phyloP scores from a whole-genome alignment of 495 filamentous ascomycete species.

The Terfezia boudieri region DNA sequence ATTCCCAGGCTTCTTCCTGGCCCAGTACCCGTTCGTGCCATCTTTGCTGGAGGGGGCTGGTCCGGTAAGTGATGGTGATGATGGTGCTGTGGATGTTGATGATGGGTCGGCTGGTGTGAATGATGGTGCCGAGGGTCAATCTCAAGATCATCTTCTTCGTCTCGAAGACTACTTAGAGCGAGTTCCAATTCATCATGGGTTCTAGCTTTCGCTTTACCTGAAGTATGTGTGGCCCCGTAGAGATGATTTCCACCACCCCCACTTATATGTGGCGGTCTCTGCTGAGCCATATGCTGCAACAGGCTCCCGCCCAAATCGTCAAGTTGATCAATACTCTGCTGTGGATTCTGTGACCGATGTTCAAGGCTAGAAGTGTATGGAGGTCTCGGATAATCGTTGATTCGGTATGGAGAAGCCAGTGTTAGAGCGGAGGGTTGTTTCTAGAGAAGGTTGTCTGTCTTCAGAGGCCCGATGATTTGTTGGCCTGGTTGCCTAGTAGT shows the following conservation, averaged over 20 bases:
- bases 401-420: conserved; percentile 19
- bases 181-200: conserved; percentile 20
- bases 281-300: conserved; percentile 19
- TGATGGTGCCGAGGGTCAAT: conserved; percentile 15
- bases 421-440: conserved; percentile 1
- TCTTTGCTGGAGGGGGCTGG: conserved; percentile 35
- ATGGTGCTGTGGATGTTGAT: conserved; percentile 28
- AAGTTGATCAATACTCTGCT: conserved; percentile 16
- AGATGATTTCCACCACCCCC: conserved; percentile 18
- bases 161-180: conserved; percentile 15
- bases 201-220: conserved; percentile 17
- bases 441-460: neutral
- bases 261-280: conserved; percentile 17
- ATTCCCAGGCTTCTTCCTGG: conserved; percentile 37
- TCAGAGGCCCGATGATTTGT: neutral
- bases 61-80: conserved; percentile 55
- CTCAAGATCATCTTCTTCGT: conserved; percentile 18
- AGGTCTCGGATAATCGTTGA: conserved; percentile 16
- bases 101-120: conserved; percentile 15
- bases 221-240: conserved; percentile 14
- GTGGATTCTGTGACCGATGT: neutral
- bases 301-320: conserved; percentile 18
- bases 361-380: conserved; percentile 5
- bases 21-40: conserved; percentile 26
- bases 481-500: too few species aligned